Conservation (phyloP, 2,329 filamentous ascomycete species). For the Westerdykella aurantiaca region DNA sequence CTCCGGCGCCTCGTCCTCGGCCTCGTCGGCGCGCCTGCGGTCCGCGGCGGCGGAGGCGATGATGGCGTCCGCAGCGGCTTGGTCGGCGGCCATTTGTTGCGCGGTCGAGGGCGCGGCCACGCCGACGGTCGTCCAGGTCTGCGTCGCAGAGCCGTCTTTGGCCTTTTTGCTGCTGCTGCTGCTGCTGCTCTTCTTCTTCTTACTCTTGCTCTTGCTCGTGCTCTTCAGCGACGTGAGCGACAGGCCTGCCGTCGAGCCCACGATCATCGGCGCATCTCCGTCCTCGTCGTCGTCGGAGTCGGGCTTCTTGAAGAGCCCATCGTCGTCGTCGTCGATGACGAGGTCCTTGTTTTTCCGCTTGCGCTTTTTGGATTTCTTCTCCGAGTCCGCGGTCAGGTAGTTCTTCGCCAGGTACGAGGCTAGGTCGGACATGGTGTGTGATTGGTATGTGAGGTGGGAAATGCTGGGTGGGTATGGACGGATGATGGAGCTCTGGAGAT, state of each 20-base stretch:
- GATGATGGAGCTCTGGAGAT: not conserved
- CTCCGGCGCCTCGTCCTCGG: conserved; percentile 41
- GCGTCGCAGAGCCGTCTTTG: conserved; percentile 11
- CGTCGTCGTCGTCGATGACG: conserved; percentile 50
- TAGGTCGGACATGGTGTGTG: conserved; percentile 51
- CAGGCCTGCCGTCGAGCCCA: conserved; percentile 9
- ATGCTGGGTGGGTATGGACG: conserved; percentile 3
- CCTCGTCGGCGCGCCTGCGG: conserved; percentile 41
- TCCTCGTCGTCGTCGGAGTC: conserved; percentile 51
- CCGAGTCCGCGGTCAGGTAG: conserved; percentile 67
- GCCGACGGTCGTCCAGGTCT: conserved; percentile 65
- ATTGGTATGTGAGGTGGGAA: not conserved
- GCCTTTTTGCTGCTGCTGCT: conserved; percentile 64
- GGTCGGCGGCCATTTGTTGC: conserved; percentile 65
- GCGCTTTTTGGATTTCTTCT: conserved; percentile 50
- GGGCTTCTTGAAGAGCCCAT: conserved; percentile 46
- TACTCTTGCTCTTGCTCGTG: conserved; percentile 35
- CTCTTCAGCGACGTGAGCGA: not conserved
- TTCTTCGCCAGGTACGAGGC: conserved; percentile 85
- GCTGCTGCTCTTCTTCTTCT: conserved; percentile 48
- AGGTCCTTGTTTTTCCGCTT: conserved; percentile 44
- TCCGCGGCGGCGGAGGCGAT: conserved; percentile 68
- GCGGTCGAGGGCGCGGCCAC: conserved; percentile 45
- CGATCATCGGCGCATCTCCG: conserved; percentile 43
- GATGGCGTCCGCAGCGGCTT: conserved; percentile 69